A percentile compares a stretch with the other conserved stretches of the same genome.
Evolutionary conservation across 139 green algal genomes (phyloP).

Genomic region (Ostreobium quekettii): DNA sequence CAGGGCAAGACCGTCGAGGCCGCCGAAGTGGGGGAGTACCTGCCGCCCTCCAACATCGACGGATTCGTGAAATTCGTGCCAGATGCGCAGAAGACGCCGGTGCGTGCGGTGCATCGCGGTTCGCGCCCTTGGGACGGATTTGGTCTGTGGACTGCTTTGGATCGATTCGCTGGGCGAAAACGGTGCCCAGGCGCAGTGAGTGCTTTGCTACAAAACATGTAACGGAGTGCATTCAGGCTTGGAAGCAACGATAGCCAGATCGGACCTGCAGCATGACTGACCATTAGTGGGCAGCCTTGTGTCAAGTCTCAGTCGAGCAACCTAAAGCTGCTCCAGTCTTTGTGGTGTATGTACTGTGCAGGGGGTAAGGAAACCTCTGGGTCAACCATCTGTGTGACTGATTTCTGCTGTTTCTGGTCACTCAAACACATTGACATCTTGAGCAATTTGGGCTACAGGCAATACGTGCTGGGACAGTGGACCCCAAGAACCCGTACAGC

Average conservation of each 20-base stretch:
- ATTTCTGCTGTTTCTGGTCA: not conserved
- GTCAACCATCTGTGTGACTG: not conserved
- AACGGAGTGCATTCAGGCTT: not conserved
- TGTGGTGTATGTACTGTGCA: not conserved
- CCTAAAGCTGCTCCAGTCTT: not conserved
- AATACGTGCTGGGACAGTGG: conserved; percentile 31
- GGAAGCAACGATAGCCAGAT: not conserved
- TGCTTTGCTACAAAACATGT: not conserved
- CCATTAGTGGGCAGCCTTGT: not conserved
- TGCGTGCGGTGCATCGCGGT: too few relatives aligned
- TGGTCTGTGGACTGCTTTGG: conserved; percentile 18
- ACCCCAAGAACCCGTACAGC: conserved; percentile 26
- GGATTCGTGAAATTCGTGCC: conserved; percentile 35
- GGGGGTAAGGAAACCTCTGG: not conserved
- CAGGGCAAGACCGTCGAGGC: not conserved
- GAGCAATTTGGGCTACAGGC: conserved; percentile 19
- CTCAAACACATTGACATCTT: not conserved
- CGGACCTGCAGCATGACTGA: not conserved
- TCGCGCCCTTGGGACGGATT: conserved; percentile 7
- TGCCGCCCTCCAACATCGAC: conserved; percentile 24
- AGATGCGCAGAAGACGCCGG: conserved; percentile 25
- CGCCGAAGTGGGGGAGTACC: conserved; percentile 30
- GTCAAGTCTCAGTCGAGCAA: not conserved
- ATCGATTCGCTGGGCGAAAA: conserved; percentile 28
- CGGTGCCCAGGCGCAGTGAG: not conserved